Conservation (phyloP, 2,329 filamentous ascomycete species). For the Ascocoryne sarcoides region DNA sequence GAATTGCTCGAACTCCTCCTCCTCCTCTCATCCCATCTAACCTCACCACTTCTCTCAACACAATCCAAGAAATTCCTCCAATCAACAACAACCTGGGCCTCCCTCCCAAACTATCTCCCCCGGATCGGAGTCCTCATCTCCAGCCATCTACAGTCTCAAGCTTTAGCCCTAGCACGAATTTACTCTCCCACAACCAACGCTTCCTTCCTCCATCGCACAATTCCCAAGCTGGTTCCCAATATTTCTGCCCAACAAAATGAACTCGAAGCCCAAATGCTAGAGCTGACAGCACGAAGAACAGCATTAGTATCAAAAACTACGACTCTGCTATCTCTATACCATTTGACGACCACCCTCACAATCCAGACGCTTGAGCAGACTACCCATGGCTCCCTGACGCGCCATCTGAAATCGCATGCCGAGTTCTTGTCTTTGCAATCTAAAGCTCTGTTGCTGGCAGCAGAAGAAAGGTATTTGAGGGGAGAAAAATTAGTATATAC, state of each 20-base stretch:
- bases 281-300: conserved; percentile 30
- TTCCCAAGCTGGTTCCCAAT: conserved; percentile 39
- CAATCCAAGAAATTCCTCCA: conserved; percentile 37
- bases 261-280: conserved; percentile 35
- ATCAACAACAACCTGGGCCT: conserved; percentile 40
- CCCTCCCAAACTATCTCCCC: conserved; percentile 40
- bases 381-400: conserved; percentile 22
- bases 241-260: conserved; percentile 30
- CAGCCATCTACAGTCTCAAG: conserved; percentile 39
- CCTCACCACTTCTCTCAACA: conserved; percentile 30
- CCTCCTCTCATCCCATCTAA: conserved; percentile 40
- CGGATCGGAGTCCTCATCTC: conserved; percentile 40
- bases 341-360: conserved; percentile 16
- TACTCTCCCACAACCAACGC: conserved; percentile 39
- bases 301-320: conserved; percentile 28
- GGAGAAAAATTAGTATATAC: conserved; percentile 24
- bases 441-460: conserved; percentile 10
- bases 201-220: conserved; percentile 48
- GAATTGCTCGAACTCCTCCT: conserved; percentile 45
- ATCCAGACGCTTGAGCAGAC: conserved; percentile 26
- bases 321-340: conserved; percentile 17
- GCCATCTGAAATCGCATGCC: conserved; percentile 15
- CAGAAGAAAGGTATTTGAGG: conserved; percentile 12
- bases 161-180: conserved; percentile 40
- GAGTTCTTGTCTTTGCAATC: conserved; percentile 16